Percentiles rank a stretch among this genome's conserved stretches.
These are phyloP conservation scores for Petasospora fabianii DNA, from an alignment of 1,139 yeast genomes.

Conservation along the genomic window DNA sequence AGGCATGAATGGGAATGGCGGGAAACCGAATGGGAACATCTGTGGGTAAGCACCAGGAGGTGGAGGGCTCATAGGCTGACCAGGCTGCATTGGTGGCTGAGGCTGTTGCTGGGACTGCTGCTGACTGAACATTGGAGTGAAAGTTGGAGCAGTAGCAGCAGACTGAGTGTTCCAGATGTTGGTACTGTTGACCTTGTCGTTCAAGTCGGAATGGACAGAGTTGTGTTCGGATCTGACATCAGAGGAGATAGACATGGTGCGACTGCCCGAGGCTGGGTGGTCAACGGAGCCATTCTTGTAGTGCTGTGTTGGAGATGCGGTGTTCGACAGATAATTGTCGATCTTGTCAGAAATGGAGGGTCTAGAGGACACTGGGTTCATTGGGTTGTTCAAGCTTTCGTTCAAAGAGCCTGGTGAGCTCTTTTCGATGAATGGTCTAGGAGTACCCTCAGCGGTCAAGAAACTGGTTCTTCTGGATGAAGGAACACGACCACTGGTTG, in stretches of 20 bases:
- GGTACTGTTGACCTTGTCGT: constrained; percentile 27
- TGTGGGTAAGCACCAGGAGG: constrained; percentile 22
- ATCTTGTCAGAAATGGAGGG: constrained; percentile 65
- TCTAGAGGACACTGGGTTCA: constrained; percentile 38
- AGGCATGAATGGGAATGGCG: constrained; percentile 29
- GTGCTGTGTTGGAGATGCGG: constrained; percentile 41
- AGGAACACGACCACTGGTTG: constrained; percentile 28
- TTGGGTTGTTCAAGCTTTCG: constrained; percentile 47
- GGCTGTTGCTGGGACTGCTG: constrained; percentile 12
- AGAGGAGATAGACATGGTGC: constrained; percentile 26
- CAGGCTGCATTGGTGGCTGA: too few relatives aligned
- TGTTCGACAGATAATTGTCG: constrained; percentile 47
- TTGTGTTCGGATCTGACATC: constrained; percentile 32
- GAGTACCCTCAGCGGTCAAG: constrained; percentile 31
- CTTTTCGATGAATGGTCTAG: constrained; percentile 24
- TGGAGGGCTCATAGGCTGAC: constrained; percentile 9
- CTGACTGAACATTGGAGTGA: constrained; percentile 41
- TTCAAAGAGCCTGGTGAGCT: constrained; percentile 47
- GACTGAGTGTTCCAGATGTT: constrained; percentile 67
- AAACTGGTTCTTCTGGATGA: constrained; percentile 47
- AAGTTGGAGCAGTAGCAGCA: constrained; percentile 63
- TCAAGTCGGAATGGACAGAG: constrained; percentile 29
- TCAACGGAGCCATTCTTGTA: constrained; percentile 13
- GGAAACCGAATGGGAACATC: constrained; percentile 28
- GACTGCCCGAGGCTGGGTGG: constrained; percentile 8